Base-by-base conservation (phyloP, 306 rosid genomes). In the Vachellia pachyceras region DNA sequence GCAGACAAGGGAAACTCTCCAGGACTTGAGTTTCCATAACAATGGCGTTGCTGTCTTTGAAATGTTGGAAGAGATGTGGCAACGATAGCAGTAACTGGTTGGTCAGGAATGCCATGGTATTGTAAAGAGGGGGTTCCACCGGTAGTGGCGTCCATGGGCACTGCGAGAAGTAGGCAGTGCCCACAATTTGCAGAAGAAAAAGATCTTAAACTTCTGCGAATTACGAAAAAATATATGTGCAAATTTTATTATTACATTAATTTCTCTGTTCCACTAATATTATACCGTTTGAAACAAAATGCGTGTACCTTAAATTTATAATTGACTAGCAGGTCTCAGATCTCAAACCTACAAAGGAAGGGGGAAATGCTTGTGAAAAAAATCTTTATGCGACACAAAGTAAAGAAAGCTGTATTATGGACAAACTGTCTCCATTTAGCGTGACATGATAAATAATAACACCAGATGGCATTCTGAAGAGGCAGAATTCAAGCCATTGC, bases 101-200 rank as follows among this genome's bases (percentile, higher is more conserved):
- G 97, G 79, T 94, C 98, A 81, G 94, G 85, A 76, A 94, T 91
- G 91, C 88, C 91, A 89, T 86, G 94, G 87, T 87, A 92, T 86
- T 94, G 95, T 61, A 95, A 82, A 35, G 94, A 79, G 52, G 95
- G 93, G 87, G 94, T 91, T 86, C 97, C 94, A 79, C 97, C 89
- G 3, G 97, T 88, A 65, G 99, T 89, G 83, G 97, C 98, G 57
- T 95, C 99, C 98, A 95, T 95, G 93, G 97, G 97, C 97, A 93
- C 97, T 92, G 97, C 97, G 50, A 46, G 72, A 46, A 39, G 80
- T 85, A 52, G 42, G 92, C 98, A 95, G 98, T 90, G 92, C 91
- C 95, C 94, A 80, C 90, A 78, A 84, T 85, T 86, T 81, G 87
- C 87, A 77, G 86, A 77, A 66, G 85, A 79, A 77, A 81, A 81